Evolutionary conservation across 2,329 filamentous ascomycete species (phyloP).

Genomic region (Alternaria viburni): DNA sequence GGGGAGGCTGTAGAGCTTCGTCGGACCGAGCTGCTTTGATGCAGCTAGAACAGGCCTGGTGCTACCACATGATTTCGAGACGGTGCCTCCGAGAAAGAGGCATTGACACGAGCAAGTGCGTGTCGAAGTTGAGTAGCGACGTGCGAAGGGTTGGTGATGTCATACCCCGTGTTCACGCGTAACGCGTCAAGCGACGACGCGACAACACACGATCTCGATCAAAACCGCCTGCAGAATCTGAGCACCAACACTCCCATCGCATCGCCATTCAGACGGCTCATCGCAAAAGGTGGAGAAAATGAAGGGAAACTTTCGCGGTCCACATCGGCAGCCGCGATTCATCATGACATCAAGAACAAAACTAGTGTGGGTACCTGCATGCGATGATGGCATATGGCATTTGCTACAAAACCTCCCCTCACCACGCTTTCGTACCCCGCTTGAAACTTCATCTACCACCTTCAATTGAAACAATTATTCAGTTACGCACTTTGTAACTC

Average conservation of each 20-base stretch:
- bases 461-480: not conserved
- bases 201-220: not conserved
- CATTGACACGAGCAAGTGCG: not conserved
- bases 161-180: constrained; percentile 7
- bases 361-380: constrained; percentile 8
- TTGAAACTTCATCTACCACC: not conserved
- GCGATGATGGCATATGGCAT: constrained; percentile 7
- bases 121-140: not conserved
- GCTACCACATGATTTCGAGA: not conserved
- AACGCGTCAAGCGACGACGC: constrained; percentile 2
- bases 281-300: not conserved
- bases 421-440: not conserved
- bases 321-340: constrained; percentile 9
- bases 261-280: not conserved
- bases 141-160: not conserved
- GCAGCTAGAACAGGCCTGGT: not conserved
- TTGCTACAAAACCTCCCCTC: not conserved
- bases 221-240: not conserved
- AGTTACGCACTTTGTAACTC: not conserved
- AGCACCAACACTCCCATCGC: not conserved
- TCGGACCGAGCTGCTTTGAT: not conserved
- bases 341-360: constrained; percentile 15
- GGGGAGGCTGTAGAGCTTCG: not conserved
- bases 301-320: not conserved
- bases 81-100: not conserved